phyloP scores from a whole-genome alignment of 345 rosid genomes.

The Nephelium lappaceum region DNA sequence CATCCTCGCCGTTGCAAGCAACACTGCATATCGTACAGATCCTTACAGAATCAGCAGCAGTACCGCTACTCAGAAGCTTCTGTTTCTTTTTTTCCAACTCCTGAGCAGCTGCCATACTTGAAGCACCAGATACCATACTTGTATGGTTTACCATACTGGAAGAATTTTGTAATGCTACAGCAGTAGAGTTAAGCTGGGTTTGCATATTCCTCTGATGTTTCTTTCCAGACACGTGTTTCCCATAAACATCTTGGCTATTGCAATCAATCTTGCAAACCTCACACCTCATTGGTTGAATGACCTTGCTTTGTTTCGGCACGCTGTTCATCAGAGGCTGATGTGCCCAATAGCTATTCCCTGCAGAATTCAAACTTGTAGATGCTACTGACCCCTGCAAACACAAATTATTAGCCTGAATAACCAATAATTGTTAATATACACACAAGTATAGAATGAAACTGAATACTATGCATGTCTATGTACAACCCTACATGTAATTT shows the following conservation, averaged over 20 bases:
- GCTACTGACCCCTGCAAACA: constrained; percentile 17
- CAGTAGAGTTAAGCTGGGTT: constrained; percentile 4
- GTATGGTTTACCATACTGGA: not conserved
- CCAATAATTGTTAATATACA: not conserved
- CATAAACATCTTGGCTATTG: constrained; percentile 32
- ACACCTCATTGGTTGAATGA: constrained; percentile 19
- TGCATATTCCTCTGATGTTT: constrained; percentile 33
- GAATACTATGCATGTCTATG: not conserved
- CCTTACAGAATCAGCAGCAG: constrained; percentile 42
- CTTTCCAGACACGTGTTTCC: constrained; percentile 30
- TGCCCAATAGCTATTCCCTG: constrained; percentile 9
- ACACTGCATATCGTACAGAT: constrained; percentile 48
- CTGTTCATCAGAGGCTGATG: constrained; percentile 23
- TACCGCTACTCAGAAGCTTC: constrained; percentile 38
- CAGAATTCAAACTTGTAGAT: constrained; percentile 9
- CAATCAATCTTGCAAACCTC: constrained; percentile 36
- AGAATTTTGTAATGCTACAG: constrained; percentile 10
- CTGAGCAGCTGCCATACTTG: not conserved
- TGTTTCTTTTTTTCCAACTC: constrained; percentile 45
- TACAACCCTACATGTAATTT: too few relatives aligned
- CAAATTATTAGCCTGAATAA: not conserved
- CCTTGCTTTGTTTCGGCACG: constrained; percentile 9
- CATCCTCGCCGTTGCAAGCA: constrained; percentile 42
- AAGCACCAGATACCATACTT: constrained; percentile 16
- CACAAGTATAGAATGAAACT: not conserved